These are phyloP conservation scores for Isatis tinctoria DNA, from an alignment of 345 rosid species.

Conservation along the genomic window DNA sequence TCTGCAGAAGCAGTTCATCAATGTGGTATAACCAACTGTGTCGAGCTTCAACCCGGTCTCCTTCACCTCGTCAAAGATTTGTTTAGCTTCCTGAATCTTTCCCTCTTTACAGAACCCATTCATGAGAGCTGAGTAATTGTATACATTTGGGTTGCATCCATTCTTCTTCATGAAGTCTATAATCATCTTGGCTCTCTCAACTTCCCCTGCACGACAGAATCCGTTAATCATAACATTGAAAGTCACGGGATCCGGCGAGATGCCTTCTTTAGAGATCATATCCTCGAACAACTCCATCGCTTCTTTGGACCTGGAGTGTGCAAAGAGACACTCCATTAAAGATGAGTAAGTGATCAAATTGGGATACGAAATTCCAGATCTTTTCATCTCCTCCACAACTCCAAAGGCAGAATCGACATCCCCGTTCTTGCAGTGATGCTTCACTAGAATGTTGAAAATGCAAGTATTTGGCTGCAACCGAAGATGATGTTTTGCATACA, in stretches of 20 bases:
- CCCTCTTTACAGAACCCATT: conserved; percentile 65
- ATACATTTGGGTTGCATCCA: conserved; percentile 67
- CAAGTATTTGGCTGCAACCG: conserved; percentile 73
- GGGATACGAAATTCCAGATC: conserved; percentile 55
- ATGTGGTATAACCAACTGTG: conserved; percentile 65
- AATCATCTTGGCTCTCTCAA: conserved; percentile 65
- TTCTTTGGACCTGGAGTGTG: conserved; percentile 56
- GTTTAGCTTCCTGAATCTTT: conserved; percentile 52
- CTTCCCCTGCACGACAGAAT: conserved; percentile 64
- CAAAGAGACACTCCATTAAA: conserved; percentile 58
- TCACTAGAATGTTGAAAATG: conserved; percentile 81
- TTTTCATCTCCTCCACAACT: conserved; percentile 75
- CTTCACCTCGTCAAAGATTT: conserved; percentile 59
- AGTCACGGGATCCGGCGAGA: conserved; percentile 70
- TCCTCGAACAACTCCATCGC: conserved; percentile 74
- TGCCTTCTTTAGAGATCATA: conserved; percentile 69
- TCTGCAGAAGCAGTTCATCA: conserved; percentile 68
- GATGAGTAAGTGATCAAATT: conserved; percentile 76
- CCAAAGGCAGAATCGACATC: conserved; percentile 54
- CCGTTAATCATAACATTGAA: conserved; percentile 80
- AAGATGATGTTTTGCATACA: conserved; percentile 43
- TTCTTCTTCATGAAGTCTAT: conserved; percentile 78
- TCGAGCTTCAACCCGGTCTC: conserved; percentile 53
- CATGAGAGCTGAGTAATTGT: conserved; percentile 67
- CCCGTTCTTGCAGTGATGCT: conserved; percentile 74